These are phyloP conservation scores for Debaryomyces psychrophilus DNA, from an alignment of 1,139 yeast species.

Conservation along the genomic window DNA sequence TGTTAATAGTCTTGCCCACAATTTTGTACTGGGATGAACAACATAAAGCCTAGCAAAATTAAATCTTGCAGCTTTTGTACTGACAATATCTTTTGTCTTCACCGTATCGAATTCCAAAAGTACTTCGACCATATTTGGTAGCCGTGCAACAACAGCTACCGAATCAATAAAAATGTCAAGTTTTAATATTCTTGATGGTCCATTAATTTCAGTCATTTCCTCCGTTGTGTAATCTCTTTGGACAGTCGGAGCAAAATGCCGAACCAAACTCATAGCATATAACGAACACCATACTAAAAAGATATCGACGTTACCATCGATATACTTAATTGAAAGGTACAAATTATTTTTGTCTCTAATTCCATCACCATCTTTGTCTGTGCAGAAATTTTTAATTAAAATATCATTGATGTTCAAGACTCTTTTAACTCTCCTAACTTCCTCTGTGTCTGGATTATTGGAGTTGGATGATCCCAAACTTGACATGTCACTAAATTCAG, in stretches of 20 bases:
- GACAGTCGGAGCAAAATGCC: conserved; percentile 40
- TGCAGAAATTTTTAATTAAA: conserved; percentile 25
- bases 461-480: conserved; percentile 35
- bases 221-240: conserved; percentile 32
- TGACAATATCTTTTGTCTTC: conserved; percentile 31
- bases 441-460: conserved; percentile 23
- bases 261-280: conserved; percentile 42
- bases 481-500: conserved; percentile 40
- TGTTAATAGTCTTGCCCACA: conserved; percentile 46
- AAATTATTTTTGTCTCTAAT: conserved; percentile 30
- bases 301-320: conserved; percentile 45
- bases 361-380: conserved; percentile 21
- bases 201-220: conserved; percentile 29
- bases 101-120: conserved; percentile 54
- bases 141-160: conserved; percentile 46
- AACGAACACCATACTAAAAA: conserved; percentile 49
- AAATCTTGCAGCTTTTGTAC: conserved; percentile 33
- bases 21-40: conserved; percentile 54
- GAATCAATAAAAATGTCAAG: conserved; percentile 44
- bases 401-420: conserved; percentile 38
- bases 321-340: conserved; percentile 35
- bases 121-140: conserved; percentile 55
- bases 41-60: conserved; percentile 52
- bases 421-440: conserved; percentile 32
- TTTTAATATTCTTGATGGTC: conserved; percentile 27